Evolutionary conservation across 2,329 filamentous ascomycete genomes (phyloP), one percentile per base, ranked within the genome.

Genomic region (Claviceps quebecensis): DNA sequence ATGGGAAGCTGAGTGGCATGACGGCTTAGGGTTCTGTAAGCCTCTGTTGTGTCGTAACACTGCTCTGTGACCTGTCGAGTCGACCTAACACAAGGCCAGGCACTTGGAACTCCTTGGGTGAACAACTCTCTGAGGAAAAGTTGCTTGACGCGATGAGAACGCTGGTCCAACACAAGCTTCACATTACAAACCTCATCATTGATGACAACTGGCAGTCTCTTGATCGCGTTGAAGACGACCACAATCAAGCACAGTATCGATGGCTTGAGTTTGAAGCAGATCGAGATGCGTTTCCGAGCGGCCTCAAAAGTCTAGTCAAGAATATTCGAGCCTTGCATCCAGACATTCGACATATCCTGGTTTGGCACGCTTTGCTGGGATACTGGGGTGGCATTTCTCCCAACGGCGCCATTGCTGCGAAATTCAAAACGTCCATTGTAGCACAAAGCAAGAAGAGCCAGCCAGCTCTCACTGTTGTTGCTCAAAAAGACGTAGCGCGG

Each of bases 161-260:
- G 1, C 70, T 98, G 11, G 76, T 82, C 4, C 72, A 80, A 34
- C 76, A 86, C 52, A 77, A 83, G 1, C 87, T 98, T 60, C 81
- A 84, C 43, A 76, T 97, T 45, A 83, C 81, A 0, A 95, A 83
- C 60, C 73, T 98, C 2, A 95, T 97, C 55, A 95, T 98, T 55
- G 93, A 98, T 59, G 93, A 98, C 63, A 95, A 94, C 59, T 98
- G 93, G 93, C 90, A 95, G 66, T 80, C 84, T 8, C 75, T 95
- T 46, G 80, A 78, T 56, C 58, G 73, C 34, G 58, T 62, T 23
- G 73, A 73, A 0, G 61, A 72, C 4, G 70, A 72, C 19, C 75
- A 72, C 4, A 70, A 72, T 17, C 75, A 79, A 55, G 80, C 76
- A 55, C 74, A 78, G 48, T 68, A 77, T 52, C 77, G 82, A 26